Evolutionary conservation across 169 alveolate genomes (phyloP).

Genomic region (Plasmodium vinckei): DNA sequence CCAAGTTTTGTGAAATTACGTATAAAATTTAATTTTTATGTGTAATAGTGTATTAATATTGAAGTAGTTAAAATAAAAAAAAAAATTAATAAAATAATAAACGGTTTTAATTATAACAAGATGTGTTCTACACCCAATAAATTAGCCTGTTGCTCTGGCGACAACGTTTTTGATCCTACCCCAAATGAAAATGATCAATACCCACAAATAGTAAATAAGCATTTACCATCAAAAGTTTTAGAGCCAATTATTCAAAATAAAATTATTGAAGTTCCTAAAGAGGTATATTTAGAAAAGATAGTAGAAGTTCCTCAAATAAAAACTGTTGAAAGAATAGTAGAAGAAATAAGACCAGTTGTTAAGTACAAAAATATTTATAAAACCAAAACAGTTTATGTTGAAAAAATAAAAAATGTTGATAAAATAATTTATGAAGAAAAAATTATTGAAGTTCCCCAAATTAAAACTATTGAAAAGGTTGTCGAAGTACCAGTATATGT

Average conservation of each 20-base stretch:
- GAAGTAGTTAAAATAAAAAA: no score
- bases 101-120: neutral
- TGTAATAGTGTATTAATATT: no score
- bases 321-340: constrained; percentile 87
- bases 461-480: constrained; percentile 85
- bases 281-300: constrained; percentile 84
- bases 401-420: constrained; percentile 86
- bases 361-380: constrained; percentile 86
- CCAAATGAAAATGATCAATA: constrained; percentile 21
- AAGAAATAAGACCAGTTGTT: constrained; percentile 85
- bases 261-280: constrained; percentile 86
- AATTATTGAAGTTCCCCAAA: constrained; percentile 90
- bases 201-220: constrained; percentile 72
- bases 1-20: no score
- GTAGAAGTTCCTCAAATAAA: constrained; percentile 89
- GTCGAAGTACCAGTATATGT: constrained; percentile 89
- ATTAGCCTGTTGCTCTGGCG: constrained; percentile 62
- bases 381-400: constrained; percentile 87
- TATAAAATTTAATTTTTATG: neutral
- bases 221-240: constrained; percentile 72
- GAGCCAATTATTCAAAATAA: constrained; percentile 81
- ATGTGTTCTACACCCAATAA: constrained; percentile 61
- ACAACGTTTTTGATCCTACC: constrained; percentile 48
- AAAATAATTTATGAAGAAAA: constrained; percentile 85
- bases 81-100: no score